Conservation (phyloP, 2,329 filamentous ascomycete genomes). For the Ceratocystis eucalypticola region DNA sequence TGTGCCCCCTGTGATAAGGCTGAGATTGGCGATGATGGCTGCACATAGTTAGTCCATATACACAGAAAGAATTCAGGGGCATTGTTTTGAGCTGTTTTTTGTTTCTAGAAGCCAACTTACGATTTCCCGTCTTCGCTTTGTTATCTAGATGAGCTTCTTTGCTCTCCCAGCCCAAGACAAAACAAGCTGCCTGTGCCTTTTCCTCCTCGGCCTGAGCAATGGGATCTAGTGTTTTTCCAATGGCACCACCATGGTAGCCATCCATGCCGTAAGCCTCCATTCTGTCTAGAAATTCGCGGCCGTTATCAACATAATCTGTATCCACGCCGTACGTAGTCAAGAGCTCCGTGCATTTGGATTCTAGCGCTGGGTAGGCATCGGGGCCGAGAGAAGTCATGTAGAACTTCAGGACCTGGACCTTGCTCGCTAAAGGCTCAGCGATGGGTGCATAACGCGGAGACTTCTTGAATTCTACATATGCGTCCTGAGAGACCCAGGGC, state of each 20-base stretch:
- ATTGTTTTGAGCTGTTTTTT: not conserved
- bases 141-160: constrained; percentile 28
- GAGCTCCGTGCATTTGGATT: constrained; percentile 30
- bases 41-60: not conserved
- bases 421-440: constrained; percentile 24
- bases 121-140: constrained; percentile 22
- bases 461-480: constrained; percentile 30
- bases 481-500: constrained; percentile 27
- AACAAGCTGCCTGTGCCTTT: constrained; percentile 25
- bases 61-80: not conserved
- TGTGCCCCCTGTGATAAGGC: constrained; percentile 24
- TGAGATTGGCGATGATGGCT: constrained; percentile 29
- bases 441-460: constrained; percentile 30
- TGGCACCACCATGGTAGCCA: constrained; percentile 26
- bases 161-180: constrained; percentile 31
- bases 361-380: constrained; percentile 23
- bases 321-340: constrained; percentile 27
- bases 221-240: constrained; percentile 26
- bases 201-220: constrained; percentile 23
- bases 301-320: constrained; percentile 20
- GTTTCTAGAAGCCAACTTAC: constrained; percentile 17
- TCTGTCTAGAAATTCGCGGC: constrained; percentile 24
- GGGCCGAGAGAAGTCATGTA: constrained; percentile 10
- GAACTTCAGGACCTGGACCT: constrained; percentile 20
- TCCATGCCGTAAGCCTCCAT: constrained; percentile 23